These are phyloP conservation scores for Irpex lacteus DNA, from an alignment of 1,284 basidiomycete genomes.

Conservation along the genomic window DNA sequence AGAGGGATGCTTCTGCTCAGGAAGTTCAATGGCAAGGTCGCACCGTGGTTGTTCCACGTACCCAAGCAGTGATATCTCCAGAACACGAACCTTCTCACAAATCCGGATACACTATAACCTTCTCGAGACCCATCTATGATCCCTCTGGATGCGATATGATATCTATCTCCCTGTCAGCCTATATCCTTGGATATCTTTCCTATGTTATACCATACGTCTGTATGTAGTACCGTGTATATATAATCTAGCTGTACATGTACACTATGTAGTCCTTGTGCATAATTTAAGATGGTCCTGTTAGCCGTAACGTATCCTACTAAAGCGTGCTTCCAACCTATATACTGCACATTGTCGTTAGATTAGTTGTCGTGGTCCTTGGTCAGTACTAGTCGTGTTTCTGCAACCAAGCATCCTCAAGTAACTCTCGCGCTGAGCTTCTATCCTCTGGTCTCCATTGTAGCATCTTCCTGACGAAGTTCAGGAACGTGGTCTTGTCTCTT, in stretches of 20 bases:
- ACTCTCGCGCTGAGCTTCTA: neutral
- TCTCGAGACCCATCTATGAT: neutral
- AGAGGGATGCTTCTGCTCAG: slow-evolving; percentile 48
- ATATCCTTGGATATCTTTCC: neutral
- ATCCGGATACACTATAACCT: too few species aligned
- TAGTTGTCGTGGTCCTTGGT: neutral
- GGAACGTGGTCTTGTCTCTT: neutral
- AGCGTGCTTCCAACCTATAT: neutral
- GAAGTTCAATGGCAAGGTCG: slow-evolving; percentile 45
- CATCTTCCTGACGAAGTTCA: neutral
- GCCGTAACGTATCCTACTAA: neutral
- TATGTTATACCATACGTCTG: neutral
- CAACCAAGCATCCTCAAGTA: neutral
- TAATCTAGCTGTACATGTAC: neutral
- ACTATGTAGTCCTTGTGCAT: neutral
- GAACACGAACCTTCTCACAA: neutral
- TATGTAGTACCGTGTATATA: neutral
- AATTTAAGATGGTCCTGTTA: neutral
- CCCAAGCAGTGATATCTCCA: slow-evolving; percentile 33
- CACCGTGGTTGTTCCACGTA: slow-evolving; percentile 46
- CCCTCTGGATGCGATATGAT: neutral
- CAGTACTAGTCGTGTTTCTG: neutral
- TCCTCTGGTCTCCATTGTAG: neutral
- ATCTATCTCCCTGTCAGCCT: neutral
- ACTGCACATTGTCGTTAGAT: neutral